Evolutionary conservation across 306 rosid species (phyloP).

Genomic region (Amphicarpaea edgeworthii): DNA sequence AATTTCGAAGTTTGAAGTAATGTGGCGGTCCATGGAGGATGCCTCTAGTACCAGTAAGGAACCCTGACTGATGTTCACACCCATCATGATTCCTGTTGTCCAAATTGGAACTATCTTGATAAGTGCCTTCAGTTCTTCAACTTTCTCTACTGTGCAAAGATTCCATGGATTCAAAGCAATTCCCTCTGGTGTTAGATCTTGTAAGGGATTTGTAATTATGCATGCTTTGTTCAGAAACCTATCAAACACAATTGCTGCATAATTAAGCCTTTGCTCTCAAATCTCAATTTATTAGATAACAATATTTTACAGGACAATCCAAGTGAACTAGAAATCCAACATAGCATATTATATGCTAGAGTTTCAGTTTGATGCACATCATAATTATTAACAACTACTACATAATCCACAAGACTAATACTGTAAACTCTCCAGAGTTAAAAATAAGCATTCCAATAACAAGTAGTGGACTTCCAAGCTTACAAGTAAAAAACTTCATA

Average conservation of each 20-base stretch:
- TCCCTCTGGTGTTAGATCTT: slow-evolving; percentile 46
- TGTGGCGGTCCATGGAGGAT: slow-evolving; percentile 44
- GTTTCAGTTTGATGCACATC: no score
- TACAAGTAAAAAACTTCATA: neutral
- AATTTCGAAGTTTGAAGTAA: slow-evolving; percentile 42
- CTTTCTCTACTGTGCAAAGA: slow-evolving; percentile 61
- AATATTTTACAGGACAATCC: neutral
- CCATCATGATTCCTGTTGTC: slow-evolving; percentile 46
- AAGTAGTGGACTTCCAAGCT: neutral
- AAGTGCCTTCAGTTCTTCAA: slow-evolving; percentile 49
- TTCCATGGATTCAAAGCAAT: slow-evolving; percentile 56
- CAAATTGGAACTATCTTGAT: slow-evolving; percentile 43
- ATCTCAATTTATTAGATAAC: neutral
- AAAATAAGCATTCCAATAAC: neutral
- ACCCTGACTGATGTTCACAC: slow-evolving; percentile 25
- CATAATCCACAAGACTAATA: neutral
- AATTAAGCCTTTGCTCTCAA: slow-evolving; percentile 16
- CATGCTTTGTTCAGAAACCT: slow-evolving; percentile 65
- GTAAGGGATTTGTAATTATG: slow-evolving; percentile 39
- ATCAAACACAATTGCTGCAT: neutral
- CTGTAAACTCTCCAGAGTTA: neutral
- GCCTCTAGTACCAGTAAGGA: slow-evolving; percentile 45
- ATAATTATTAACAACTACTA: neutral
- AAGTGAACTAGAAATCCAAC: neutral
- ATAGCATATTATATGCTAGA: neutral